Percentiles rank a stretch among this genome's conserved stretches.
phyloP scores from a whole-genome alignment of 1,284 basidiomycete species.

The Malassezia sympodialis region DNA sequence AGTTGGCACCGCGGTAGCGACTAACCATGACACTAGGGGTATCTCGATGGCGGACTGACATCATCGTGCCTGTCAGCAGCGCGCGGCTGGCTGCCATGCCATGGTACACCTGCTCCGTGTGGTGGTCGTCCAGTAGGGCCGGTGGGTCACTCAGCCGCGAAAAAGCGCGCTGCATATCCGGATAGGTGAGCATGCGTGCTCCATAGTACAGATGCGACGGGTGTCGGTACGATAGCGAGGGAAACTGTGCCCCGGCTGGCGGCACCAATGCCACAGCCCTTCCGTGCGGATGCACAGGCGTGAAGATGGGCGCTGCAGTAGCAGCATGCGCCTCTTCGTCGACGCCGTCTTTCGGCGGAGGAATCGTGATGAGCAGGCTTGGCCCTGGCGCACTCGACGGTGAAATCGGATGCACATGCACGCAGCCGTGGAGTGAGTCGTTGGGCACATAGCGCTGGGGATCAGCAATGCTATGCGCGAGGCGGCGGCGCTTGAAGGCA shows the following conservation, averaged over 20 bases:
- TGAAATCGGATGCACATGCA: constrained; percentile 28
- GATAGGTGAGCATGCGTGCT: constrained; percentile 26
- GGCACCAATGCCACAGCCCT: constrained; percentile 29
- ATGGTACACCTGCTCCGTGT: constrained; percentile 44
- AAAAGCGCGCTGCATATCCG: constrained; percentile 28
- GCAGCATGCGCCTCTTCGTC: constrained; percentile 25
- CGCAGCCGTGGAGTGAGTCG: constrained; percentile 37
- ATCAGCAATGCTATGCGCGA: constrained; percentile 35
- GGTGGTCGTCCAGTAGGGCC: constrained; percentile 38
- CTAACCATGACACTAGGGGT: constrained; percentile 22
- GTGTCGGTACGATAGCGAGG: constrained; percentile 30
- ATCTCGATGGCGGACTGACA: constrained; percentile 27
- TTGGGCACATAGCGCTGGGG: constrained; percentile 31
- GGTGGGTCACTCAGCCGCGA: constrained; percentile 33
- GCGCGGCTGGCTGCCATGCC: constrained; percentile 35
- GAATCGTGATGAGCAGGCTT: constrained; percentile 37
- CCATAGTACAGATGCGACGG: constrained; percentile 30
- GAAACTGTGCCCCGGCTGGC: constrained; percentile 29
- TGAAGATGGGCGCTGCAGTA: constrained; percentile 30
- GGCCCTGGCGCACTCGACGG: constrained; percentile 30
- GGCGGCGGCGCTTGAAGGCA: constrained; percentile 26
- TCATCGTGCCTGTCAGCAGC: constrained; percentile 24
- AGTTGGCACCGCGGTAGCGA: constrained; percentile 31
- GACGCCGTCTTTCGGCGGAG: constrained; percentile 21
- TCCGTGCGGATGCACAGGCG: constrained; percentile 36